Base-by-base conservation (phyloP, 495 filamentous ascomycete genomes). In the Chaetomium tenue region DNA sequence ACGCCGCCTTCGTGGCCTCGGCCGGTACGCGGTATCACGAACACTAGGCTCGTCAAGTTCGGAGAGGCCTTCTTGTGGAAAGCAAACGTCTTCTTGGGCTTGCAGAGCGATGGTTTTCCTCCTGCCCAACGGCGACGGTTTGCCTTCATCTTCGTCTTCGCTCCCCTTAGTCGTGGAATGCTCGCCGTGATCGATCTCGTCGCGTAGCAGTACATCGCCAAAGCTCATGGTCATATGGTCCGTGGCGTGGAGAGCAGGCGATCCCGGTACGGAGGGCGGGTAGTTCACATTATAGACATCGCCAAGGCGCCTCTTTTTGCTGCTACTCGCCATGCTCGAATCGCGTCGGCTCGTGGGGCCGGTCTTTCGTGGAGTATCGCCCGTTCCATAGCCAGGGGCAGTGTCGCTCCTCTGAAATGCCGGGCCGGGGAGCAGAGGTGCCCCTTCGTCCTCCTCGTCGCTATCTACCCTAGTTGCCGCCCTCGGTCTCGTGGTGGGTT, bases 1-100 rank as follows among this genome's bases (percentile, higher is more conserved):
- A 28, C 79, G 77, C 44, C 88, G 79, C 33, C 87, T 79, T 48
- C 87, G 81, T 40, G 81, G 75, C 55, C 81, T 79, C 22, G 74
- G 66, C 16, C 72, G 75, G 60, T 74, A 74, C 5, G 66, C 61
- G 5, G 67, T 62, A 58, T 76, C 74, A n/a, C 72, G 71, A 12
- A 63, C 11, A 3, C 65, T 69, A n/a, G 75, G 58, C 59, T 95
- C 91, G 58, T 96, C 91, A 54, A 91, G 76, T 62, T 92, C 91
- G 0, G 89, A 95, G 66, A 89, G 81, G 20, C 82, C 87, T 62
- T 91, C 90, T 20, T 84, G 83, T 2, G 93, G 93, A 68, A 96
- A 97, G 79, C 94, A 98, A 1, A 98, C 94, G 76, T 98, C 94
- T 69, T 92, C 89, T 68, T 91, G 85, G 3, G 89, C 90, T 20